phyloP scores from a whole-genome alignment of 805 yeast genomes.

The Sugiyamaella floridensis region DNA sequence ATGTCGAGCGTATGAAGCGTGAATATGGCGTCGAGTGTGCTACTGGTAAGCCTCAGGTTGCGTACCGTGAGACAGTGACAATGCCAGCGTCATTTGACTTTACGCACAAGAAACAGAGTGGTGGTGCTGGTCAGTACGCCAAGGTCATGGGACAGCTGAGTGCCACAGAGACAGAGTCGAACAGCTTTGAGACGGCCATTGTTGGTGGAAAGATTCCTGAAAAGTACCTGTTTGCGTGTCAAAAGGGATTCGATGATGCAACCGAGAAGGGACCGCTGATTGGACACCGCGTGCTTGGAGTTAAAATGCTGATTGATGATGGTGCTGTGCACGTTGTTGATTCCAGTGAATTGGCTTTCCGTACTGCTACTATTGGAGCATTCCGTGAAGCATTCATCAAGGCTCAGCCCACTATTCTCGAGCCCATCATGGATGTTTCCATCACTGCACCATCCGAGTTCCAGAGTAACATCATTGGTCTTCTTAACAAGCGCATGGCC shows the following conservation, averaged over 20 bases:
- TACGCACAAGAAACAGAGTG: conserved; percentile 95
- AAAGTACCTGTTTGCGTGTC: conserved; percentile 88
- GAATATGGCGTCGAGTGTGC: conserved; percentile 93
- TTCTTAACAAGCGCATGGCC: conserved; percentile 87
- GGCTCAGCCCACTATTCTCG: conserved; percentile 82
- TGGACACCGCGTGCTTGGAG: conserved; percentile 92
- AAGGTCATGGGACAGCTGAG: conserved; percentile 70
- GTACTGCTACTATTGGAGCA: conserved; percentile 86
- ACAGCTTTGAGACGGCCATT: conserved; percentile 75
- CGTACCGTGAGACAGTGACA: conserved; percentile 90
- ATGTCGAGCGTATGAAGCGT: conserved; percentile 96
- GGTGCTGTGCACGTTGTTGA: conserved; percentile 98
- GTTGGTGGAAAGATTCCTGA: conserved; percentile 98
- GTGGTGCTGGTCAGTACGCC: conserved; percentile 99
- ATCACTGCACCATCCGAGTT: conserved; percentile 94
- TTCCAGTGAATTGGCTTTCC: conserved; percentile 91
- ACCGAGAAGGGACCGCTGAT: conserved; percentile 93
- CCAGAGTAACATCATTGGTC: conserved; percentile 88
- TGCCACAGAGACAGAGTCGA: conserved; percentile 30
- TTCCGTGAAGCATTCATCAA: conserved; percentile 83
- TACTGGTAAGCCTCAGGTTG: conserved; percentile 96
- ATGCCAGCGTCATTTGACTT: conserved; percentile 73
- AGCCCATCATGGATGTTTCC: conserved; percentile 92
- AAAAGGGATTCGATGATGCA: conserved; percentile 90
- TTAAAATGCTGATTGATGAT: conserved; percentile 87